A percentile compares a stretch with the other conserved stretches of the same genome.
phyloP scores from a whole-genome alignment of 208 protist genomes.

The Strigomonas culicis region DNA sequence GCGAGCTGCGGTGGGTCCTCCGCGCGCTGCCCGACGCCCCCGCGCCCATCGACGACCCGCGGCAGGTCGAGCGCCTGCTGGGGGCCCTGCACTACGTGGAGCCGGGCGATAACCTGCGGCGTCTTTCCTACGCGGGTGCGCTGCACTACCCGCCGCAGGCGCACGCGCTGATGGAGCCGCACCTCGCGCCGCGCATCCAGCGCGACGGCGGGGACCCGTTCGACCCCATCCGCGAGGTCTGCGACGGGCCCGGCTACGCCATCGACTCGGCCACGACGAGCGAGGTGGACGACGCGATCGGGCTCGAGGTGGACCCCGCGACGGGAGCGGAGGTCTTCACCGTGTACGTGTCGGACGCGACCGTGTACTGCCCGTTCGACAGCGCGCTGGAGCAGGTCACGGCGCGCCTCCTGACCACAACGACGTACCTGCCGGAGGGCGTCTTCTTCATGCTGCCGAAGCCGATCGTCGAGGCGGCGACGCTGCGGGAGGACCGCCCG shows the following conservation, averaged over 20 bases:
- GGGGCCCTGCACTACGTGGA: conserved; percentile 52
- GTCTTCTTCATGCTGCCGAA: conserved; percentile 91
- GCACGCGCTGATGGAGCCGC: conserved; percentile 38
- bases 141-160: conserved; percentile 70
- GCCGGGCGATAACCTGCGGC: conserved; percentile 67
- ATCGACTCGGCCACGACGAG: conserved; percentile 89
- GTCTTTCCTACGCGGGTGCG: conserved; percentile 57
- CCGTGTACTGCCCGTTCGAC: conserved; percentile 84
- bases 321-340: conserved; percentile 72
- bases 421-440: conserved; percentile 85
- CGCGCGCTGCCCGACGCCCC: conserved; percentile 44
- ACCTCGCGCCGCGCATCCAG: conserved; percentile 33
- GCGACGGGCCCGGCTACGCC: conserved; percentile 61
- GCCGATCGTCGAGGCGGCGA: conserved; percentile 80
- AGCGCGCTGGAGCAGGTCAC: conserved; percentile 79
- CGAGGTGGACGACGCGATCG: conserved; percentile 89
- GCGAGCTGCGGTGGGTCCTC: conserved; percentile 47
- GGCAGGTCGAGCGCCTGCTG: conserved; percentile 58
- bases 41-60: conserved; percentile 31
- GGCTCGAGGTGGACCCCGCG: conserved; percentile 45
- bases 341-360: conserved; percentile 87
- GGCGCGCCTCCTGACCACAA: conserved; percentile 72
- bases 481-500: conserved; percentile 72
- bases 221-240: conserved; percentile 46
- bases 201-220: conserved; percentile 68